Base-by-base conservation (phyloP, 768 basidiomycete species). In the Sarcodon aspratus region DNA sequence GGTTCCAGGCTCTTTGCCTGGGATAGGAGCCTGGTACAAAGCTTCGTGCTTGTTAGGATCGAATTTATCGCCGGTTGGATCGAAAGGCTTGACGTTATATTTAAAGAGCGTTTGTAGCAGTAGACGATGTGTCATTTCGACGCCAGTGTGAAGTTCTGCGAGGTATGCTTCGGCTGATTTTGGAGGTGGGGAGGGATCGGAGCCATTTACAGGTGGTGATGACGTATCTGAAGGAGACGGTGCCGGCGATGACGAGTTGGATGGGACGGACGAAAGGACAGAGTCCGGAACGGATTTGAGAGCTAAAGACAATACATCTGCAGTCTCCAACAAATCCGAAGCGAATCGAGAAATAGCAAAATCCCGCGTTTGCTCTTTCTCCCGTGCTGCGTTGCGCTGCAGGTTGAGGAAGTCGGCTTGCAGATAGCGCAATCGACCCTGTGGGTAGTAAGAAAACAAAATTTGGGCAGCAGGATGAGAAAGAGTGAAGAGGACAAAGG, bases 11-110 rank as follows among this genome's bases (percentile, higher is more conserved):
- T 85, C 82, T 68, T 88, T 90, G 11, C 77, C 87, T n/a, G 90
- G 85, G 54, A 93, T 74, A 17, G 94, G 92, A 21, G 79, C 88
- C 68, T 94, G 91, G 68, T 90, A 98, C 27, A 96, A 73, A 9
- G 96, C 96, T 67, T 99, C 96, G 59, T 98, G 95, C 33, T 71
- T 68, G 66, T 97, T 97, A 12, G 96, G 95, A 66, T 99, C 93
- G 59, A 99, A 99, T 55, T 72, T 73, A 65, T 95, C 91, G 38
- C 95, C 95, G 0, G 79, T 83, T 11, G 94, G 90, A 62, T 96
- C 91, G 59, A 92, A 96, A 1, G 86, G 80, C 50, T 84, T 89
- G 63, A 98, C 80, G 51, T 93, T 85, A 67, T 93, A 91, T 67
- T 90, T 84, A 70, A 82, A 88, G 33, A 99, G 74, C 1, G 89